phyloP scores from a whole-genome alignment of 148 eudicot species.

The Rhododendron ferrugineum region DNA sequence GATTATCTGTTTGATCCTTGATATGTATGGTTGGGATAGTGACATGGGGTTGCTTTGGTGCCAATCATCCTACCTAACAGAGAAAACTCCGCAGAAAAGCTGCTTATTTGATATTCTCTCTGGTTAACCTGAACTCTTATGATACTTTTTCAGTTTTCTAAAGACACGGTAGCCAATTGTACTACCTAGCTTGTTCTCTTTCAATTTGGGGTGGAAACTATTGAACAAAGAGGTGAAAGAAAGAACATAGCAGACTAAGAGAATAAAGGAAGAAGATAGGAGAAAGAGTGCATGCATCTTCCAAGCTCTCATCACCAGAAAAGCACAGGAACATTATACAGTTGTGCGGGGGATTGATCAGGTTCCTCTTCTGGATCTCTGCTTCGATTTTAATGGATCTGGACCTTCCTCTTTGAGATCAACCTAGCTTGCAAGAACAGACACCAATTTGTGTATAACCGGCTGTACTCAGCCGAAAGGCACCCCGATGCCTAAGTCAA shows the following conservation, averaged over 20 bases:
- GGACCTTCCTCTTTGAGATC: not conserved
- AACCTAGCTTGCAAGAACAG: not conserved
- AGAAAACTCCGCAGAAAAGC: not conserved
- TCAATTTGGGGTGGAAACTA: not conserved
- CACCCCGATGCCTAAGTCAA: not conserved
- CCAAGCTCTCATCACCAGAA: not conserved
- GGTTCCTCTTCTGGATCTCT: too few relatives aligned
- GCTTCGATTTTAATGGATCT: too few relatives aligned
- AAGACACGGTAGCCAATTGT: not conserved
- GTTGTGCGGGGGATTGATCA: not conserved
- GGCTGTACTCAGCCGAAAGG: not conserved
- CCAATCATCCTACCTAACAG: not conserved
- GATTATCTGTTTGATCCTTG: not conserved
- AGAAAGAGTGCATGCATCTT: not conserved
- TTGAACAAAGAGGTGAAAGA: not conserved
- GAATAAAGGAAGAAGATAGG: not conserved
- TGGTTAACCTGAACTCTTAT: not conserved
- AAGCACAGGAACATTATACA: not conserved
- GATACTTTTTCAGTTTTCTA: not conserved
- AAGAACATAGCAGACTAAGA: not conserved
- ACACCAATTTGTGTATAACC: not conserved
- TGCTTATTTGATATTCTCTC: not conserved
- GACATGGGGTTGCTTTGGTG: constrained; percentile 1
- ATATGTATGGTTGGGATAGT: not conserved
- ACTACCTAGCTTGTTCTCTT: not conserved